A percentile compares a stretch with the other conserved stretches of the same genome.
These are phyloP conservation scores for Mucor velutinosus DNA, from an alignment of 371 early-diverging fungal species.

Conservation along the genomic window DNA sequence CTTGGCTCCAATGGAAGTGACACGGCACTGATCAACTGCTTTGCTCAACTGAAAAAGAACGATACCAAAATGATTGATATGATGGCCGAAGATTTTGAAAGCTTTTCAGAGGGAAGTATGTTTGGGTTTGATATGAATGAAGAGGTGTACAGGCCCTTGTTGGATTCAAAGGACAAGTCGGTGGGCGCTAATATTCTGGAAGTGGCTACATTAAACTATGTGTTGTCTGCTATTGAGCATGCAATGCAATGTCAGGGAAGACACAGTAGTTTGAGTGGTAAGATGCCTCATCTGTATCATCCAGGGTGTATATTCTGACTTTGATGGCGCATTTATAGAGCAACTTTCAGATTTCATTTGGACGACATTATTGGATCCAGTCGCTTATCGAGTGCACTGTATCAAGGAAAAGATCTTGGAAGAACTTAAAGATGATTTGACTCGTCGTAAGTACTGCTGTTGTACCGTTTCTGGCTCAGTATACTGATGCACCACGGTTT, in stretches of 20 bases:
- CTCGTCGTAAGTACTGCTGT: slow-evolving; percentile 27
- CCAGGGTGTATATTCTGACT: background rate
- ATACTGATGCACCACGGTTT: background rate
- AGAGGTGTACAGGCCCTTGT: slow-evolving; percentile 39
- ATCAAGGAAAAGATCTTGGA: slow-evolving; percentile 20
- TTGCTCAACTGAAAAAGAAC: slow-evolving; percentile 19
- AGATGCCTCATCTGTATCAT: slow-evolving; percentile 6
- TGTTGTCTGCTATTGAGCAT: slow-evolving; percentile 37
- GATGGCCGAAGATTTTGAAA: slow-evolving; percentile 47
- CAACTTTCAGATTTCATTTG: slow-evolving; percentile 41
- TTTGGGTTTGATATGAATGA: slow-evolving; percentile 53
- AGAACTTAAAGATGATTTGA: slow-evolving; percentile 30
- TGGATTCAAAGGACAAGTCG: slow-evolving; percentile 33
- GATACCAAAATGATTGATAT: slow-evolving; percentile 50
- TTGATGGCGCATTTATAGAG: slow-evolving; percentile 17
- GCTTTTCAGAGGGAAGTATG: slow-evolving; percentile 49
- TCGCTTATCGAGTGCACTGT: slow-evolving; percentile 38
- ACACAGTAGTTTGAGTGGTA: slow-evolving; percentile 27
- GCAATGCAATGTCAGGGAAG: slow-evolving; percentile 39
- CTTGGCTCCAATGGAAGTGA: slow-evolving; percentile 17
- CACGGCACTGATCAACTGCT: slow-evolving; percentile 8
- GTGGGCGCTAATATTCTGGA: slow-evolving; percentile 45
- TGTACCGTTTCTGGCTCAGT: background rate
- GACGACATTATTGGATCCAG: slow-evolving; percentile 48
- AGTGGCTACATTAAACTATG: slow-evolving; percentile 40